Conservation (phyloP, 140 eudicot species). For the Senecio squalidus region DNA sequence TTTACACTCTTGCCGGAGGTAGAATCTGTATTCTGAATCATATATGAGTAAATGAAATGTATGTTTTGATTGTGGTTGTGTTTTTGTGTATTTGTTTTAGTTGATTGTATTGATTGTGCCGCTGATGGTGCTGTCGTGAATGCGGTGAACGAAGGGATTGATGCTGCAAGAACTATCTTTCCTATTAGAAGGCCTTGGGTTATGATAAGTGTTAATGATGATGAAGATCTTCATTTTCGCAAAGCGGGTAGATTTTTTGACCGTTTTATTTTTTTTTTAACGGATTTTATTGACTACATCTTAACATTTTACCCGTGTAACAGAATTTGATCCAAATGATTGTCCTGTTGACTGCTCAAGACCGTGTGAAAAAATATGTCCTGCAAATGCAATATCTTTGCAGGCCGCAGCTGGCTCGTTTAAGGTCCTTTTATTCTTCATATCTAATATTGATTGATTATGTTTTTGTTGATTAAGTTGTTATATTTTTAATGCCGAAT, state of each 20-base stretch:
- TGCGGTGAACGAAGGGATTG: slow-evolving; percentile 88
- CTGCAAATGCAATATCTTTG: slow-evolving; percentile 70
- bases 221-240: slow-evolving; percentile 95
- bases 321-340: slow-evolving; percentile 90
- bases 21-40: slow-evolving; percentile 1
- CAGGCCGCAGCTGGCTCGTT: slow-evolving; percentile 8
- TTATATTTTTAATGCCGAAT: slow-evolving; percentile 2
- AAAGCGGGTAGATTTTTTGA: slow-evolving; percentile 63
- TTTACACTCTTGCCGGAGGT: slow-evolving; percentile 97
- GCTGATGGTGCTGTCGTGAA: slow-evolving; percentile 87
- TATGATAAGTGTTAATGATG: slow-evolving; percentile 95
- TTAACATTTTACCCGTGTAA: slow-evolving; percentile 14
- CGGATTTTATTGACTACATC: background rate
- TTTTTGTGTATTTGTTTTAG: slow-evolving; percentile 26
- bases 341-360: slow-evolving; percentile 85
- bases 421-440: slow-evolving; percentile 31
- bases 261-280: no score
- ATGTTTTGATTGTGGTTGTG: no score
- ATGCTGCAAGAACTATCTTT: slow-evolving; percentile 56
- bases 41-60: no score
- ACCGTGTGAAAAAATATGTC: slow-evolving; percentile 86
- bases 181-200: slow-evolving; percentile 93
- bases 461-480: slow-evolving; percentile 5
- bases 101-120: slow-evolving; percentile 97
- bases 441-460: background rate